These are phyloP conservation scores for Pythium aristosporum DNA, from an alignment of 352 stramenopile genomes.

Conservation along the genomic window DNA sequence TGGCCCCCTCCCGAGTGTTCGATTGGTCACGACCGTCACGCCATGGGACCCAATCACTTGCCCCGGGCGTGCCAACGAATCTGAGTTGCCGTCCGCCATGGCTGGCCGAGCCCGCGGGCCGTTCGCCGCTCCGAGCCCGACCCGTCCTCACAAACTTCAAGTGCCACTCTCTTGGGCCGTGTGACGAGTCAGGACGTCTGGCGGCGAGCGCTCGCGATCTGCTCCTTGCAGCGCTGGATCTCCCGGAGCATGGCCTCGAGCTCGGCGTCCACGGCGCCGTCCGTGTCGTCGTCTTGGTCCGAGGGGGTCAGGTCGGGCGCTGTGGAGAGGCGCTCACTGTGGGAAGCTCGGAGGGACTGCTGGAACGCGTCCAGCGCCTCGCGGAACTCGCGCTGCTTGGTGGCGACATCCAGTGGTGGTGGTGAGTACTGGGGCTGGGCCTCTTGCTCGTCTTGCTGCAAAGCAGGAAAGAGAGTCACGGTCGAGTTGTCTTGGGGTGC, in stretches of 20 bases:
- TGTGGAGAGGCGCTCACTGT: not conserved
- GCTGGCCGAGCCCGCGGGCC: too few species aligned
- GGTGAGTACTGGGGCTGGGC: not conserved
- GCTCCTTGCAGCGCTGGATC: slow-evolving; percentile 30
- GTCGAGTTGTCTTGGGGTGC: not conserved
- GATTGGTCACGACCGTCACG: slow-evolving; percentile 10
- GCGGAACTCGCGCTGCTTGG: slow-evolving; percentile 44
- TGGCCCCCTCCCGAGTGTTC: slow-evolving; percentile 14
- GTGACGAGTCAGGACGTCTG: not conserved
- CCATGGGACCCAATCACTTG: slow-evolving; percentile 16
- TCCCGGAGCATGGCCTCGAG: slow-evolving; percentile 31
- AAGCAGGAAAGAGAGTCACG: not conserved
- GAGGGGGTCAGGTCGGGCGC: not conserved
- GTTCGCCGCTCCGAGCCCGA: not conserved
- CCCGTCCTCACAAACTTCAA: slow-evolving; percentile 22
- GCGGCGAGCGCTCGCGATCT: slow-evolving; percentile 18
- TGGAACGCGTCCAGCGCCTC: slow-evolving; percentile 47
- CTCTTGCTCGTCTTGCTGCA: slow-evolving; percentile 12
- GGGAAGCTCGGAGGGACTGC: slow-evolving; percentile 33
- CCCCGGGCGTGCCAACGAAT: slow-evolving; percentile 23
- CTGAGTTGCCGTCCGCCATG: slow-evolving; percentile 20
- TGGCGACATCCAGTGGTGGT: not conserved
- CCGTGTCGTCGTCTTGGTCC: slow-evolving; percentile 4
- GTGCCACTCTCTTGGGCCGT: slow-evolving; percentile 1
- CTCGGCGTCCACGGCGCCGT: slow-evolving; percentile 27